These are phyloP conservation scores for Rhodotorula babjevae DNA, from an alignment of 768 basidiomycete genomes.

Conservation along the genomic window DNA sequence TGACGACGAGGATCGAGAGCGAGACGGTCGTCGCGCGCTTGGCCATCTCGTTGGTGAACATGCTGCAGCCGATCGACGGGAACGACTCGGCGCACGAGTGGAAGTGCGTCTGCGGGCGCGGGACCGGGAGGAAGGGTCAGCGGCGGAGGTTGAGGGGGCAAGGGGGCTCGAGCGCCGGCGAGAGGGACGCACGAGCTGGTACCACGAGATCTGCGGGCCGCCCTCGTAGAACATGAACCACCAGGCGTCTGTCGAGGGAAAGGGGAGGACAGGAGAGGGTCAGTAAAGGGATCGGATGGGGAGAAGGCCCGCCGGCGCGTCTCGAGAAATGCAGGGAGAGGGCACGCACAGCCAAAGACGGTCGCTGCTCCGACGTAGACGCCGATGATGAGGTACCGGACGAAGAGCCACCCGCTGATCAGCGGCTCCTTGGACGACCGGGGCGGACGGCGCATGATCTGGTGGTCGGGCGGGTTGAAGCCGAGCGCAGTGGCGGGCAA, in stretches of 20 bases:
- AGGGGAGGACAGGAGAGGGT: neutral
- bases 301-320: neutral
- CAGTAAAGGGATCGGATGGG: neutral
- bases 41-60: conserved; percentile 73
- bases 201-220: conserved; percentile 88
- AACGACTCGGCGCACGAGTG: conserved; percentile 79
- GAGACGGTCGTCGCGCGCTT: conserved; percentile 91
- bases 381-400: conserved; percentile 90
- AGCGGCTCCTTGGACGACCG: conserved; percentile 84
- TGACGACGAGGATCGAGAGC: conserved; percentile 87
- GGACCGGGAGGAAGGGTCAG: neutral
- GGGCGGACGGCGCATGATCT: conserved; percentile 91
- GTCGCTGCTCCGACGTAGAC: conserved; percentile 91
- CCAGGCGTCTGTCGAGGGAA: conserved; percentile 63
- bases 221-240: conserved; percentile 91
- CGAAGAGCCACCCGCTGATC: conserved; percentile 87
- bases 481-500: conserved; percentile 94
- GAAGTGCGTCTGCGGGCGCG: conserved; percentile 77
- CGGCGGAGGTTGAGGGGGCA: neutral
- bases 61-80: conserved; percentile 87
- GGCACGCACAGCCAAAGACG: conserved; percentile 66
- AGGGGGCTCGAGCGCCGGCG: neutral
- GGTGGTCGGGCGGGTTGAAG: conserved; percentile 89
- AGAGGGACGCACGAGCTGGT: conserved; percentile 69
- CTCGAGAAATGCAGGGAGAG: no score